Evolutionary conservation across 148 eudicot species (phyloP), one percentile per base, ranked within the genome.

Genomic region (Diospyros kaki): DNA sequence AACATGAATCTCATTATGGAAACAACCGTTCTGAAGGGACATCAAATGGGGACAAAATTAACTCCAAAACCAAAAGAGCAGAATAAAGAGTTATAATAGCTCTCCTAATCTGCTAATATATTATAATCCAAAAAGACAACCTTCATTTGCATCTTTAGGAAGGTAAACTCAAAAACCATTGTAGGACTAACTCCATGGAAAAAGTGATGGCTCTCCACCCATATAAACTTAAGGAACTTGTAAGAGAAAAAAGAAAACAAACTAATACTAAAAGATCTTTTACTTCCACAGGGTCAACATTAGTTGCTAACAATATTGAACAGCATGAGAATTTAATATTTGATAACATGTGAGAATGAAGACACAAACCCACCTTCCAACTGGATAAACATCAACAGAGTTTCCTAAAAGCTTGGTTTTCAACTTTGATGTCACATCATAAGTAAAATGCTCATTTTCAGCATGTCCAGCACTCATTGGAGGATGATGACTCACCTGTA

Each of bases 401-500:
- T 93, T 93, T 46, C 98, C 98, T 52, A 93, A 76, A 76, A 89
- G 88, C 61, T 93, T 93, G 52, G 98, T 91, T 82, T 84, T 93
- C 79, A 93, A 79, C 89, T 93, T 93, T 67, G 98, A 93, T 9
- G 98, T 93, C 44, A 91, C 76, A 71, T 93, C 98, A 81, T 93
- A 93, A 3, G 83, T 73, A 70, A 93, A 93, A 77, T 93, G 98
- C 75, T 87, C 86, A 71, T 89, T 93, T 86, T 93, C 98, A 77
- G 90, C 89, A 87, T 91, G 98, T 59, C 90, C 96, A 75, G 92
- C 96, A 88, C 98, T 89, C 90, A 89, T 93, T 18, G 98, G 98
- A 73, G 98, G 98, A 82, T 93, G 98, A 81, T 93, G 98, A 81
- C 96, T 84, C 67, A 93, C 98, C 98, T 93, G 84, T 58, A 73